Percentiles rank a stretch among this genome's conserved stretches.
Conservation (phyloP, 2,329 filamentous ascomycete genomes). For the Periconia digitata region DNA sequence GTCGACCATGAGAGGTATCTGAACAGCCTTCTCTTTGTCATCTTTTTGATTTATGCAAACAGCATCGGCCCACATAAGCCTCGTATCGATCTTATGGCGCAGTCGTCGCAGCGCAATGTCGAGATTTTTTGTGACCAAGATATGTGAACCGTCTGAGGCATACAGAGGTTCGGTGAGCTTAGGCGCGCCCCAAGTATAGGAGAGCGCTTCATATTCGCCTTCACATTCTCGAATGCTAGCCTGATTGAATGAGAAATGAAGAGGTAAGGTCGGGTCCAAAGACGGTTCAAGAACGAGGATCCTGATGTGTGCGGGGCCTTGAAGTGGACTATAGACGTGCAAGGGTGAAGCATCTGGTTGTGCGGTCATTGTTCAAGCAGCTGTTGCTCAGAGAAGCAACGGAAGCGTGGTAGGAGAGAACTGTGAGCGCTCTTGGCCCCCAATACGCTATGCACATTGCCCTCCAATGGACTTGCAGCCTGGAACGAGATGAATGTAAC, state of each 20-base stretch:
- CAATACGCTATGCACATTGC: too few species aligned
- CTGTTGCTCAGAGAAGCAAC: too few species aligned
- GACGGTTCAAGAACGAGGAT: conserved; percentile 3
- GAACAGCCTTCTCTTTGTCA: conserved; percentile 10
- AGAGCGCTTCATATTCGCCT: conserved; percentile 14
- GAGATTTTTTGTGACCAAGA: conserved; percentile 13
- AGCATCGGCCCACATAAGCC: conserved; percentile 16
- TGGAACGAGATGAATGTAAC: too few species aligned
- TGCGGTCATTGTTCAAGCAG: too few species aligned
- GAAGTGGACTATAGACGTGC: background rate
- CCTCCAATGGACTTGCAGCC: too few species aligned
- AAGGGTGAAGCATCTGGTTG: background rate
- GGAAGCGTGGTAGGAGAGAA: too few species aligned
- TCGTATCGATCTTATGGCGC: background rate
- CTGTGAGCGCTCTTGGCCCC: too few species aligned
- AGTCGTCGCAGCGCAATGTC: conserved; percentile 5
- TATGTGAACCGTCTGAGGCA: background rate
- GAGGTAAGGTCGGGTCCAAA: background rate
- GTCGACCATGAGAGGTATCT: conserved; percentile 17
- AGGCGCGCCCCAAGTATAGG: conserved; percentile 13
- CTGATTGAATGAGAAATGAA: conserved; percentile 1
- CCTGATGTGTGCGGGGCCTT: background rate
- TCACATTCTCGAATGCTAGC: background rate
- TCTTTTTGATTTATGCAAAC: conserved; percentile 19
- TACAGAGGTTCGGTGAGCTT: background rate